Conservation (phyloP, 2,329 filamentous ascomycete genomes). For the Neobulgaria alba region DNA sequence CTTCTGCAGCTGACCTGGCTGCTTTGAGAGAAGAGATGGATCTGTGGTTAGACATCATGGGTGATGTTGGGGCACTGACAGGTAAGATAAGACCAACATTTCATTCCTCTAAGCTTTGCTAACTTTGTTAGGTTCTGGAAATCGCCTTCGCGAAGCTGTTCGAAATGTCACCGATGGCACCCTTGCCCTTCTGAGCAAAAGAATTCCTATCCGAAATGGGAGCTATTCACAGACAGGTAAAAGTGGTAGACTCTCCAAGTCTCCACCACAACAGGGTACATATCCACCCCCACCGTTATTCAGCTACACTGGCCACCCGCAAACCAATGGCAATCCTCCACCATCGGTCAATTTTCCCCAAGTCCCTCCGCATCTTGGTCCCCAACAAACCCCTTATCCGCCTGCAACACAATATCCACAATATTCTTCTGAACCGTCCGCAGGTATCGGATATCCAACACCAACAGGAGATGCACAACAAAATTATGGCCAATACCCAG, state of each 20-base stretch:
- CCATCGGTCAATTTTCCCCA: background rate
- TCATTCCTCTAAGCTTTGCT: conserved; percentile 2
- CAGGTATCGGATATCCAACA: conserved; percentile 18
- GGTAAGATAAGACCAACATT: conserved; percentile 39
- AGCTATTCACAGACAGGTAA: background rate
- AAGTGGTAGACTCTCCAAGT: background rate
- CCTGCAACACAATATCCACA: conserved; percentile 25
- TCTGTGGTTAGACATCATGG: conserved; percentile 58
- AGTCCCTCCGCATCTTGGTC: conserved; percentile 9
- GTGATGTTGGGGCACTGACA: conserved; percentile 56
- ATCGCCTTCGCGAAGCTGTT: conserved; percentile 39
- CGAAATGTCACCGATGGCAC: conserved; percentile 39
- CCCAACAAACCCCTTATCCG: conserved; percentile 25
- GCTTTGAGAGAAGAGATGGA: conserved; percentile 60
- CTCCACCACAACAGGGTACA: background rate
- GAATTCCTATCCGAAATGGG: conserved; percentile 21
- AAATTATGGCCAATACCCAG: conserved; percentile 13
- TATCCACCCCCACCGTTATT: background rate
- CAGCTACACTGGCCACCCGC: conserved; percentile 7
- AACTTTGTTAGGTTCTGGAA: conserved; percentile 34
- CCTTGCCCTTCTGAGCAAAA: conserved; percentile 36
- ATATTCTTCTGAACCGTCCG: conserved; percentile 20
- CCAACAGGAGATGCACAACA: conserved; percentile 16
- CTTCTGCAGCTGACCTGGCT: conserved; percentile 48
- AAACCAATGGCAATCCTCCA: conserved; percentile 7